phyloP scores from a whole-genome alignment of 768 basidiomycete species.

The Lentinula sp. region DNA sequence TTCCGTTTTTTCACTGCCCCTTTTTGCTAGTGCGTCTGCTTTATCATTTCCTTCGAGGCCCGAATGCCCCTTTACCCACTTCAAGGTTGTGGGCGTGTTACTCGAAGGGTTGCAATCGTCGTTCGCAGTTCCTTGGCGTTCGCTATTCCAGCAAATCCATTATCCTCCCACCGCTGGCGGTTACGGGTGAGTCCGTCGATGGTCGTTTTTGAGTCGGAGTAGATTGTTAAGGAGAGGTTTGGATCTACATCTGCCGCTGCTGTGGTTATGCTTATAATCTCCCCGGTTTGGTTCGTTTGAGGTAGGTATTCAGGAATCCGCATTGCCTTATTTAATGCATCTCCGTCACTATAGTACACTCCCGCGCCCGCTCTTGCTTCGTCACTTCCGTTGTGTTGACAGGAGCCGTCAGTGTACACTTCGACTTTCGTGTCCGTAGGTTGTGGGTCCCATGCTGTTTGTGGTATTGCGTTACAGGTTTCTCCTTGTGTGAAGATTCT shows the following conservation, averaged over 20 bases:
- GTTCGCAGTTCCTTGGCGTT: background rate
- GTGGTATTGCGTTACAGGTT: no score
- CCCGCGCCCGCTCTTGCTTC: no score
- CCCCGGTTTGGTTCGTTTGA: background rate
- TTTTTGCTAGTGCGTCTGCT: constrained; percentile 16
- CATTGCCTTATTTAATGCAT: no score
- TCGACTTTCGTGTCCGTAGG: no score
- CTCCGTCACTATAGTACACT: no score
- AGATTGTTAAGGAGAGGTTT: background rate
- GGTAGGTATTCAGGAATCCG: background rate
- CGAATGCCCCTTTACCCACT: constrained; percentile 21
- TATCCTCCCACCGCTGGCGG: background rate
- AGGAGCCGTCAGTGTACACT: no score
- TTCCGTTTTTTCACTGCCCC: constrained; percentile 9
- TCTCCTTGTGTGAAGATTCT: no score
- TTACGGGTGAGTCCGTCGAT: background rate
- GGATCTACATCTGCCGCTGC: background rate
- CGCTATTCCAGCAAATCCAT: background rate
- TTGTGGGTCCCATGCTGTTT: no score
- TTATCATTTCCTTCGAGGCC: constrained; percentile 15
- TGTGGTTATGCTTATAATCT: background rate
- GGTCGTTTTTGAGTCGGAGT: background rate
- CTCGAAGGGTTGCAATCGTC: constrained; percentile 9
- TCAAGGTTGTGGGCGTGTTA: constrained; percentile 13
- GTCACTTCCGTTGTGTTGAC: no score